Conservation (phyloP, 2,329 filamentous ascomycete genomes). For the Penicillium frequentans region DNA sequence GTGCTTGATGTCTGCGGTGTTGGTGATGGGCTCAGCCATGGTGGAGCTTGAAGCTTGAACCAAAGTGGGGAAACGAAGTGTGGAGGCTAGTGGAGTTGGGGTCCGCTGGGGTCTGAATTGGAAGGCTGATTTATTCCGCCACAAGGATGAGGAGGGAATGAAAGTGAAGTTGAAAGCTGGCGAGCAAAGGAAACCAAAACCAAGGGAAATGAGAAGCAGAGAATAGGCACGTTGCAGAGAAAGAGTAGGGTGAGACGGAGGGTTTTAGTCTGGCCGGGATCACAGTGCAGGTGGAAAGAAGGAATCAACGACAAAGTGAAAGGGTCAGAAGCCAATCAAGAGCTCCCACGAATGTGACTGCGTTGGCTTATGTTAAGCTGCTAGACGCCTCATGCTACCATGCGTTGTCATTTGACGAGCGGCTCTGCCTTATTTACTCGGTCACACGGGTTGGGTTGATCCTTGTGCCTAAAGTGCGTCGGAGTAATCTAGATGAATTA, state of each 20-base stretch:
- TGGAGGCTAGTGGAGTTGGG: background rate
- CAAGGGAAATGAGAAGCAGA: background rate
- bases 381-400: background rate
- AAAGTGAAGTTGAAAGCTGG: background rate
- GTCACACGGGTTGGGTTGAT: background rate
- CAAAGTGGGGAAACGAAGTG: background rate
- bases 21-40: slow-evolving; percentile 33
- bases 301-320: background rate
- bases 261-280: slow-evolving; percentile 2
- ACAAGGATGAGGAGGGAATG: background rate
- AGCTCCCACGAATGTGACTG: slow-evolving; percentile 2
- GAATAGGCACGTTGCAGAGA: background rate
- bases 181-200: background rate
- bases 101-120: background rate
- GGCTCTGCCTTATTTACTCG: slow-evolving; percentile 38
- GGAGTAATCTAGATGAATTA: no score
- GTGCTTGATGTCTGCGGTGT: slow-evolving; percentile 28
- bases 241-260: background rate
- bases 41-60: slow-evolving; percentile 3
- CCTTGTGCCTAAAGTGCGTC: background rate
- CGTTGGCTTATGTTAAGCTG: slow-evolving; percentile 2
- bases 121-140: background rate
- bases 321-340: slow-evolving; percentile 1
- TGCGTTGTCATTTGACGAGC: slow-evolving; percentile 9
- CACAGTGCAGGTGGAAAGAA: background rate